Base-by-base conservation (phyloP, 257 asterid species). In the Marsdenia floribunda region DNA sequence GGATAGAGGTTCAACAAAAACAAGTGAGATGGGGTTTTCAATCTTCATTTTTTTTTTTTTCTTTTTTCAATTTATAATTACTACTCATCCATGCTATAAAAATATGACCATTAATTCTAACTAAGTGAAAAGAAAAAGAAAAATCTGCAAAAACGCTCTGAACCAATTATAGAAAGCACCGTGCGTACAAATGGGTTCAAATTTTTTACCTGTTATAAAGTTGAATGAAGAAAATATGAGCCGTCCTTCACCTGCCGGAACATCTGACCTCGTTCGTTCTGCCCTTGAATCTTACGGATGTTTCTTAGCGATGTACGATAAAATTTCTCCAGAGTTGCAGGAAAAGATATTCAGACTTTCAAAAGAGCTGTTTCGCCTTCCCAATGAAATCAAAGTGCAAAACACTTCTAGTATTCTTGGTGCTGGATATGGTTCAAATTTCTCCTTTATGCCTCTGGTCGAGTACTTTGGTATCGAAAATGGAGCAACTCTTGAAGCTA, bases 211-310 rank as follows among this genome's bases (percentile, higher is more conserved):
- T 2, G 77, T 86, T 15, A 79, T 90, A 70, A 86, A 91, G 69
- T 87, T 91, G 77, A 84, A 71, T 61, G 78, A 81, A 16, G 85
- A 81, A 69, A 80, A 83, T 37, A 38, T 79, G 86, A 49, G 15
- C 7, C 19, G 3, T 47, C 86, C 85, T 67, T 79, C 78, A 68
- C 86, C 89, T 90, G 64, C 72, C 26, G 58, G 85, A 24, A 75
- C 90, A 19, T 85, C 87, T 76, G 78, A 83, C 80, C 80, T 78
- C 26, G 85, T 87, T 42, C 84, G 86, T 73, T 22, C 49, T 60
- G 91, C 91, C 75, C 83, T 89, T 2, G 97, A 91, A 89, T 79
- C 82, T 5, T 84, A 87, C 71, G 97, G 97, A 2, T 89, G 90
- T 44, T 91, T 91, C 64, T 64, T 87, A 38, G 97, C 90, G 2